Conservation (phyloP, 2,329 filamentous ascomycete genomes). For the Teratosphaeria nubilosa region DNA sequence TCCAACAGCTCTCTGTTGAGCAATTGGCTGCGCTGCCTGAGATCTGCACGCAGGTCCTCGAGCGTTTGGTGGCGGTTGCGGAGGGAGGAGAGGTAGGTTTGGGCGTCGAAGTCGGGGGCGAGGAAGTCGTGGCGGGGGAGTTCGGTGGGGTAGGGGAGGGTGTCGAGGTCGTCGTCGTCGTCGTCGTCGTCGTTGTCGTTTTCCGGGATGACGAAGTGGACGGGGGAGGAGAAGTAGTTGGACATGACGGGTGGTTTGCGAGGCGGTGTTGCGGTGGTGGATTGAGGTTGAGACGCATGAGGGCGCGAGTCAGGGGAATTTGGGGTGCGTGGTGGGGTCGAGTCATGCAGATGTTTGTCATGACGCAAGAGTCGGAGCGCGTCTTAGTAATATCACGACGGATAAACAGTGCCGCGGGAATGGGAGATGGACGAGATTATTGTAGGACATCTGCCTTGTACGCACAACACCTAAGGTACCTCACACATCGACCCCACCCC, state of each 20-base stretch:
- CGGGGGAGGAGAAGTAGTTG: not conserved
- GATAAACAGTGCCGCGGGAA: no score
- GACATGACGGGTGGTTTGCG: not conserved
- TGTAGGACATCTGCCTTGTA: no score
- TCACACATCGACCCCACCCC: not conserved
- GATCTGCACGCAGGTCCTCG: constrained; percentile 78
- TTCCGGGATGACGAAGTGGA: not conserved
- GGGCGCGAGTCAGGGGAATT: not conserved
- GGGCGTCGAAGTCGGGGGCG: constrained; percentile 63
- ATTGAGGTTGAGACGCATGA: not conserved
- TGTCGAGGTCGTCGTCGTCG: not conserved
- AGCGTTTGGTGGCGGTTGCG: constrained; percentile 92
- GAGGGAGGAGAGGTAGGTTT: constrained; percentile 71
- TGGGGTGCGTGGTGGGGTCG: not conserved
- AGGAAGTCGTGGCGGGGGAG: constrained; percentile 70
- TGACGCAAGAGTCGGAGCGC: not conserved
- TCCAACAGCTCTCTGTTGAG: constrained; percentile 83
- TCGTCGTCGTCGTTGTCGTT: not conserved
- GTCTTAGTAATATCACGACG: no score
- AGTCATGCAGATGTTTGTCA: not conserved
- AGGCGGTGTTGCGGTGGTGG: not conserved
- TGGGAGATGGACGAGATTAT: no score
- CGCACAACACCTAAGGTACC: no score
- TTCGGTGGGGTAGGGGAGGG: not conserved
- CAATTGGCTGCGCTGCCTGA: constrained; percentile 67